Base-by-base conservation (phyloP, 768 basidiomycete species). In the Ramaria sp. region DNA sequence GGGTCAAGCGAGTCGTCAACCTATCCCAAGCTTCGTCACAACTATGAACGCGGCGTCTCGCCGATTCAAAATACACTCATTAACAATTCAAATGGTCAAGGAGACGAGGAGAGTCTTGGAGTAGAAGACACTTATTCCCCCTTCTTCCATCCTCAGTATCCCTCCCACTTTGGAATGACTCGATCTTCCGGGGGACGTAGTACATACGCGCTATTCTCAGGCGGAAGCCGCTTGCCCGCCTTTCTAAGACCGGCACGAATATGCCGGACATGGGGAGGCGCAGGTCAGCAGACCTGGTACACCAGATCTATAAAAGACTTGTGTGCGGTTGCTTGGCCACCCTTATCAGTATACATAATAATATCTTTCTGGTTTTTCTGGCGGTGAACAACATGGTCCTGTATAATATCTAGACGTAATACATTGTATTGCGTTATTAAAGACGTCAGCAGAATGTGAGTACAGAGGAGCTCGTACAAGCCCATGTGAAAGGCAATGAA, bases 281-380 rank as follows among this genome's bases (percentile, higher is more conserved):
- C 16, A 16, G 20, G 18, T n/a, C 39, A 4, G n/a, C 39, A 41
- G 20, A 41, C 4, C 10, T 41, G 39, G 39, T 41, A 41, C 18
- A 7, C 8, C 39, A 41, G 6, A 2, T 10, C 39, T n/a, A 41
- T 41, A 41, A 41, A 41, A 27, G 51, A 52, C 30, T 42, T 52
- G 4, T 41, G 22, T 12, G 8, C 24, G 18, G 32, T 42, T 42
- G 34, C 39, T 1, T 52, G 51, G 51, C 24, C 24, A 22, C 41
- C 51, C 7, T 27, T 52, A 13, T 42, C 25, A 4, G 15, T 52
- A 6, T 52, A 52, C 28, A 32, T 28, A 20, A n/a, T 25, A 13
- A 52, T 52, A 12, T 52, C 38, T 52, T 8, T 41, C 20, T 52
- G 42, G 16, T 52, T 39, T 24, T 27, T 47, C 13, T 27, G 45